Conservation (phyloP, 805 yeast genomes). For the Yamadazyma takamatsuzukensis region DNA sequence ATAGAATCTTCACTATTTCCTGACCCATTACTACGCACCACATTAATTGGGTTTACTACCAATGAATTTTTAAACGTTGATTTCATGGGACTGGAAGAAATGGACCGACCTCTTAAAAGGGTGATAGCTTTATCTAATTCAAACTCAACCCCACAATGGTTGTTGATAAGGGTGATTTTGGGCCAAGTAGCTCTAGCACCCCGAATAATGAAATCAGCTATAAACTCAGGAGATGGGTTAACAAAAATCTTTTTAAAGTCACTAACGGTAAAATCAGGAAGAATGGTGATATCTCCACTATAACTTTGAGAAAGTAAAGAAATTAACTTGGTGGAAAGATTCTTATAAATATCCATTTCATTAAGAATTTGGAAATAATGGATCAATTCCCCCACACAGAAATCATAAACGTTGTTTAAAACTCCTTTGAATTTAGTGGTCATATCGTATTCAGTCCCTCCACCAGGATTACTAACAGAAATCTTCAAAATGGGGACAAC, state of each 20-base stretch:
- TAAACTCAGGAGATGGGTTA: slow-evolving; percentile 79
- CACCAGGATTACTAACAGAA: slow-evolving; percentile 66
- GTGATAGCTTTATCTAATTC: slow-evolving; percentile 78
- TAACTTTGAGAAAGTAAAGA: slow-evolving; percentile 82
- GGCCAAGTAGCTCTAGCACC: slow-evolving; percentile 97
- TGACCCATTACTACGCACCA: too few relatives aligned
- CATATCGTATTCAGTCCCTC: slow-evolving; percentile 59
- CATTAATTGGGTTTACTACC: slow-evolving; percentile 8
- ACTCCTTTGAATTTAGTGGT: slow-evolving; percentile 52
- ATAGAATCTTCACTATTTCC: too few relatives aligned
- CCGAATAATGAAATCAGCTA: slow-evolving; percentile 64
- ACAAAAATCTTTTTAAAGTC: slow-evolving; percentile 63
- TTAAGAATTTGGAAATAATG: slow-evolving; percentile 71
- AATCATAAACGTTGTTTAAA: slow-evolving; percentile 52
- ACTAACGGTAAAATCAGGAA: slow-evolving; percentile 65
- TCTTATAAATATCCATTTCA: slow-evolving; percentile 75
- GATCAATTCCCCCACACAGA: slow-evolving; percentile 65
- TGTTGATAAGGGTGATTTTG: slow-evolving; percentile 74
- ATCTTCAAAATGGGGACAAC: slow-evolving; percentile 81
- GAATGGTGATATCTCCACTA: slow-evolving; percentile 89
- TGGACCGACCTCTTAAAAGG: slow-evolving; percentile 57
- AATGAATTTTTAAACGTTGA: slow-evolving; percentile 11
- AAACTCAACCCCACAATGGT: slow-evolving; percentile 88
- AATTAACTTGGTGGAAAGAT: slow-evolving; percentile 65
- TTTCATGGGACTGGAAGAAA: slow-evolving; percentile 22